Percentiles rank a stretch among this genome's conserved stretches.
Evolutionary conservation across 1,284 basidiomycete species (phyloP).

Genomic region (Cutaneotrichosporon sp.): DNA sequence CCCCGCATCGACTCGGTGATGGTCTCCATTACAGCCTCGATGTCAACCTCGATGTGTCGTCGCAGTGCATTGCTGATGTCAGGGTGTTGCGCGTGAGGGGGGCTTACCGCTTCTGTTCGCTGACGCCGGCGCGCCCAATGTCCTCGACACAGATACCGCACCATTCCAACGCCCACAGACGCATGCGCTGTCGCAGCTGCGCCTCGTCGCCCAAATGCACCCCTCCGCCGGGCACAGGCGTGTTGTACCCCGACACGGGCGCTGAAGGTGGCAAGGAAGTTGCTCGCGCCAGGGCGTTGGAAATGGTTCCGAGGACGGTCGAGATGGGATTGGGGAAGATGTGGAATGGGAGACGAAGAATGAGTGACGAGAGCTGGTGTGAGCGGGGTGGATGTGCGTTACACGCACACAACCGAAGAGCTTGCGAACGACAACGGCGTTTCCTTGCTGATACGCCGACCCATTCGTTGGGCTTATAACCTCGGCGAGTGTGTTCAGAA

Average conservation of each 20-base stretch:
- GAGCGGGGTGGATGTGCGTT: neutral
- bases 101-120: conserved; percentile 67
- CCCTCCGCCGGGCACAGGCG: conserved; percentile 49
- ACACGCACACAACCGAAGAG: conserved; percentile 72
- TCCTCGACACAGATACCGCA: conserved; percentile 79
- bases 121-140: conserved; percentile 63
- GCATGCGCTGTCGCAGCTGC: conserved; percentile 24
- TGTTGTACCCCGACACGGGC: conserved; percentile 37
- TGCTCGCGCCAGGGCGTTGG: conserved; percentile 28
- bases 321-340: conserved; percentile 36
- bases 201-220: conserved; percentile 10
- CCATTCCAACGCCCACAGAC: conserved; percentile 61
- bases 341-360: conserved; percentile 39
- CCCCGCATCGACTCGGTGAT: conserved; percentile 55
- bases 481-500: conserved; percentile 36
- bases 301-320: conserved; percentile 36
- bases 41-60: conserved; percentile 51
- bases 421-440: conserved; percentile 66
- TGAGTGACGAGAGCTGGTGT: conserved; percentile 38
- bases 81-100: neutral
- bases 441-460: conserved; percentile 32
- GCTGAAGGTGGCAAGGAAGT: conserved; percentile 31
- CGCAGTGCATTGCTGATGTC: conserved; percentile 30
- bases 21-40: conserved; percentile 63
- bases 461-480: conserved; percentile 37